Evolutionary conservation across 371 early-diverging fungal genomes (phyloP).

Genomic region (Lichtheimia corymbifera): DNA sequence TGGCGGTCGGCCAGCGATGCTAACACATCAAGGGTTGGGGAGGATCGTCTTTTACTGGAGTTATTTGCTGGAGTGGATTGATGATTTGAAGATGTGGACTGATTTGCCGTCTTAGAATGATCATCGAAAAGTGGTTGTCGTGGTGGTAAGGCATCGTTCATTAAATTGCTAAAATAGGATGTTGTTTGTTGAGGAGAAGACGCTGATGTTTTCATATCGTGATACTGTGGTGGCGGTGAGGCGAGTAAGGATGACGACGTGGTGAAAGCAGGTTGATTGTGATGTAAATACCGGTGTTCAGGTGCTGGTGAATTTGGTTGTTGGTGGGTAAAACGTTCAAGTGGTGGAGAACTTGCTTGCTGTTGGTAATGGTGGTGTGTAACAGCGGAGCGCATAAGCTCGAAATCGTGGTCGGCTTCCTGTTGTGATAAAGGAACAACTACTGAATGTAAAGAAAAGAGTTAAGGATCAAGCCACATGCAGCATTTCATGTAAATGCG

Average conservation of each 20-base stretch:
- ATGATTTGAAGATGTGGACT: too few species aligned
- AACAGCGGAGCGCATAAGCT: slow-evolving; percentile 15
- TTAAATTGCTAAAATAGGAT: too few species aligned
- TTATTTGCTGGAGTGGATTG: too few species aligned
- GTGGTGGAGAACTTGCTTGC: neutral
- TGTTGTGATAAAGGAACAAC: slow-evolving; percentile 17
- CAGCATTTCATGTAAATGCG: neutral
- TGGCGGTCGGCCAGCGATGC: slow-evolving; percentile 44
- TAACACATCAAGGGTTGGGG: slow-evolving; percentile 30
- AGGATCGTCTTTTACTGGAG: too few species aligned
- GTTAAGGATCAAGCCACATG: slow-evolving; percentile 8
- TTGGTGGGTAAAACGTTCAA: neutral
- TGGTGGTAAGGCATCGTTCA: too few species aligned
- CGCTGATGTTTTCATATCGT: too few species aligned
- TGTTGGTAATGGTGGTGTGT: slow-evolving; percentile 11
- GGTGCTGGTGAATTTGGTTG: neutral
- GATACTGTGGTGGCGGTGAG: slow-evolving; percentile 1
- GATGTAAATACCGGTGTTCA: neutral
- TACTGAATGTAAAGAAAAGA: slow-evolving; percentile 12
- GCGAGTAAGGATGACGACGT: slow-evolving; percentile 5
- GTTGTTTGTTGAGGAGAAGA: too few species aligned
- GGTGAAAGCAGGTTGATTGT: neutral
- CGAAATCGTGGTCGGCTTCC: slow-evolving; percentile 19
- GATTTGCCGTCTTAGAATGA: too few species aligned
- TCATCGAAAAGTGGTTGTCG: too few species aligned